Percentiles rank a stretch among this genome's conserved stretches.
Evolutionary conservation across 306 rosid species (phyloP).

Genomic region (Corylus americana): DNA sequence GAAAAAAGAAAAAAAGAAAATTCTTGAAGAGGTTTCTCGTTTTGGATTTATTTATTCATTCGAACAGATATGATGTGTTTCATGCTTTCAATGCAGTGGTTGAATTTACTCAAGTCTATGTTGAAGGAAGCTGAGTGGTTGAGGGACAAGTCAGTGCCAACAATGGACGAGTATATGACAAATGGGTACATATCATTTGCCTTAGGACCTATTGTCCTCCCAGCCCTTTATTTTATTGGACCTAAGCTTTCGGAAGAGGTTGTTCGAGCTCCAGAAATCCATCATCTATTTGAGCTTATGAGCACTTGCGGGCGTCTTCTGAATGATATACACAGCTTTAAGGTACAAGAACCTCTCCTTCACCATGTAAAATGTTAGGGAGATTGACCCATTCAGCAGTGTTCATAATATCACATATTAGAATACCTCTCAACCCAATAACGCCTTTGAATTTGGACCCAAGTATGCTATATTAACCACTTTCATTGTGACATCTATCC

Average conservation of each 20-base stretch:
- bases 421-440: no score
- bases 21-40: background rate
- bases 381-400: no score
- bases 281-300: slow-evolving; percentile 53
- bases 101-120: slow-evolving; percentile 66
- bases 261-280: slow-evolving; percentile 41
- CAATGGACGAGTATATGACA: slow-evolving; percentile 67
- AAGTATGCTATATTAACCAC: no score
- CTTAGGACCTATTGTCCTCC: slow-evolving; percentile 80
- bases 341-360: slow-evolving; percentile 39
- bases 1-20: no score
- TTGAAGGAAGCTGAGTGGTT: slow-evolving; percentile 70
- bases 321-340: slow-evolving; percentile 59
- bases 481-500: no score
- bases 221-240: slow-evolving; percentile 71
- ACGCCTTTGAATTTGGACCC: no score
- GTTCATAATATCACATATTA: no score
- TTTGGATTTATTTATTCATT: background rate
- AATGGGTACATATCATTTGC: slow-evolving; percentile 68
- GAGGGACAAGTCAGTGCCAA: slow-evolving; percentile 53
- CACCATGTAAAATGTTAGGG: background rate
- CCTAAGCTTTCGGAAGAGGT: slow-evolving; percentile 59
- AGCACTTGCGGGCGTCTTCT: slow-evolving; percentile 71
- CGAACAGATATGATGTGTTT: background rate
- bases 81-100: slow-evolving; percentile 61